Base-by-base conservation (phyloP, 257 asterid species). In the Ajuga chamaepitys region DNA sequence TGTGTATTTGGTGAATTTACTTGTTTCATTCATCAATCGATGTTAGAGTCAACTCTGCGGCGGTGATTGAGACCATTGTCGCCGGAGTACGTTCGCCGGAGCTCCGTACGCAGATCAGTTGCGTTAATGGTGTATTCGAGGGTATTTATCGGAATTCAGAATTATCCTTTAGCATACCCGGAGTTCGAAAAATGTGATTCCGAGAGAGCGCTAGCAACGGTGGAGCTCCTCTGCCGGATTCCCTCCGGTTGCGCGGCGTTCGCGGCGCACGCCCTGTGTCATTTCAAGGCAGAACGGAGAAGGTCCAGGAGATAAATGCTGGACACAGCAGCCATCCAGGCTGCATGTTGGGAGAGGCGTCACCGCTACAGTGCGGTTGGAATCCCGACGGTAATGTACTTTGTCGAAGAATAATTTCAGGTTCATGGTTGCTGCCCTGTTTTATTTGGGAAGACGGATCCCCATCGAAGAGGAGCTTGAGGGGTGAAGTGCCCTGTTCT, bases 191-290 rank as follows among this genome's bases (percentile, higher is more conserved):
- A 80, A 74, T 89, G 95, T 78, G 99, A 93, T 66, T 82, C 96
- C 5, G 99, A 93, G 85, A 84, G 97, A 52, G 97, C 96, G 20
- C 81, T 93, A 16, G 99, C 99, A 5, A 88, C 99, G 65, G 89
- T 88, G 74, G 99, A 93, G 80, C 95, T 93, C 10, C 87, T 93
- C 45, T 89, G 97, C 76, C 81, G 97, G 56, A 74, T 86, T 28
- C 92, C 94, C 40, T 57, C 84, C 0, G 99, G 99, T 0, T 81
- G 95, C 75, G 83, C 82, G 24, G 95, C 88, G 25, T 86, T 93
- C 46, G 78, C 83, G 0, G 68, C 85, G 7, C 97, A 89, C 79
- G 89, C 97, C 41, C 84, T 89, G 60, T n/a, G n/a, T n/a, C n/a
- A n/a, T n/a, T n/a, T n/a, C n/a, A n/a, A n/a, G n/a, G n/a, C n/a